A percentile compares a stretch with the other conserved stretches of the same genome.
These are phyloP conservation scores for Penicillium lagena DNA, from an alignment of 495 filamentous ascomycete species.

Conservation along the genomic window DNA sequence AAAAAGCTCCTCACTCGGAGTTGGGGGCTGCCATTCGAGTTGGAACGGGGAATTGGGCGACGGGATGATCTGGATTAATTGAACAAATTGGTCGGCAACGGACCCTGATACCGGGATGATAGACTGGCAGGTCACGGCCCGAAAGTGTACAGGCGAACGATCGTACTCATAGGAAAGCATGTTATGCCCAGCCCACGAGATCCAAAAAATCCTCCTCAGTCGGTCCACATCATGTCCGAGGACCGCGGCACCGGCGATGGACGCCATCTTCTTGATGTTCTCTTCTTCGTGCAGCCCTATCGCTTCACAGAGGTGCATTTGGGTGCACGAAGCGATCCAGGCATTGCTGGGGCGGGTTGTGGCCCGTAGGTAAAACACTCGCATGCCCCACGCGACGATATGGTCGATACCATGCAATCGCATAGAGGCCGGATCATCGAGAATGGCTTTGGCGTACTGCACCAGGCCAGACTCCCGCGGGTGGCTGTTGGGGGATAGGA, in stretches of 20 bases:
- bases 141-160: slow-evolving; percentile 17
- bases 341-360: slow-evolving; percentile 27
- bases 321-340: slow-evolving; percentile 31
- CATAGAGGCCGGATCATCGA: slow-evolving; percentile 25
- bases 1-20: slow-evolving; percentile 16
- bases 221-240: slow-evolving; percentile 23
- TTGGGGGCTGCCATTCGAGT: slow-evolving; percentile 8
- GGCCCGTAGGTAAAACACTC: slow-evolving; percentile 26
- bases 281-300: slow-evolving; percentile 24
- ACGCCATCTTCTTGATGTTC: slow-evolving; percentile 22
- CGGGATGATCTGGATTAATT: slow-evolving; percentile 23
- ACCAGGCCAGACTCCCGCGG: slow-evolving; percentile 23
- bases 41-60: slow-evolving; percentile 21
- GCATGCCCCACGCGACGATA: slow-evolving; percentile 27
- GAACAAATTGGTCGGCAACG: slow-evolving; percentile 23
- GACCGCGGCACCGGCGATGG: slow-evolving; percentile 10
- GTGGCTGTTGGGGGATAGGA: slow-evolving; percentile 19
- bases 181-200: slow-evolving; percentile 25
- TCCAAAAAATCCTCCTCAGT: slow-evolving; percentile 26
- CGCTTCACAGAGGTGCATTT: slow-evolving; percentile 24
- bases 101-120: slow-evolving; percentile 13
- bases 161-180: slow-evolving; percentile 29
- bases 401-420: slow-evolving; percentile 24
- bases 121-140: slow-evolving; percentile 18
- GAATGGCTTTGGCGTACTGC: slow-evolving; percentile 25